Conservation (phyloP, 2,329 filamentous ascomycete species). For the Cercospora nicotianae region DNA sequence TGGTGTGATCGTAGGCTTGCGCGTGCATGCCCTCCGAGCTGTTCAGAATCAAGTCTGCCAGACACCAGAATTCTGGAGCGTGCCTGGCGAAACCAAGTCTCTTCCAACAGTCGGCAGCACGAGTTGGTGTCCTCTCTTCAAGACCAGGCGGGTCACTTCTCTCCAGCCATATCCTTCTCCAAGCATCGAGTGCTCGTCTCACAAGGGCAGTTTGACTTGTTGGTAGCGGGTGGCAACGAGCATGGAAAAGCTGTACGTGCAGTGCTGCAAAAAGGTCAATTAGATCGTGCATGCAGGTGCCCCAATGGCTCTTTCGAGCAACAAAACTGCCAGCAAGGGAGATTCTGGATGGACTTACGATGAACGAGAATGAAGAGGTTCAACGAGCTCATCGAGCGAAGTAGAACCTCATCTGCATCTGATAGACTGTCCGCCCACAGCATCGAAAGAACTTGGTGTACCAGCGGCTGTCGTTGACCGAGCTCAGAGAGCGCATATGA, state of each 20-base stretch:
- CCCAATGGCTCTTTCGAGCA: not conserved
- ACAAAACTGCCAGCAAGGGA: not conserved
- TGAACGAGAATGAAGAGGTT: slow-evolving; percentile 8
- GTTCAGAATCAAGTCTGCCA: slow-evolving; percentile 6
- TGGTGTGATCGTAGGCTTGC: not conserved
- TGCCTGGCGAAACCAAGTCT: slow-evolving; percentile 1
- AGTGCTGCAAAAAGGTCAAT: not conserved
- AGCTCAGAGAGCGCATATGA: not conserved
- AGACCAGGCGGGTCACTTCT: not conserved
- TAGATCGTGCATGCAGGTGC: not conserved
- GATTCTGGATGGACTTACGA: not conserved
- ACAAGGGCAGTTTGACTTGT: slow-evolving; percentile 7
- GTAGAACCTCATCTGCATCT: not conserved
- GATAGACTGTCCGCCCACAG: not conserved
- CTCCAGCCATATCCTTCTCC: slow-evolving; percentile 6
- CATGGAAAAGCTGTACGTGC: slow-evolving; percentile 10
- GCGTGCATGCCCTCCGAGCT: not conserved
- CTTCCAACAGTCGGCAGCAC: slow-evolving; percentile 3
- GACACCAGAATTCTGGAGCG: slow-evolving; percentile 10
- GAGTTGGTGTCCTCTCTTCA: not conserved
- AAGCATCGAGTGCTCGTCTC: not conserved
- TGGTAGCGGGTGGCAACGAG: slow-evolving; percentile 9
- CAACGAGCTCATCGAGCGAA: not conserved
- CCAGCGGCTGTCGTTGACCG: not conserved
- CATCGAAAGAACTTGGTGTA: slow-evolving; percentile 4